Conservation (phyloP, 179 eudicot species). For the Silene noctiflora region DNA sequence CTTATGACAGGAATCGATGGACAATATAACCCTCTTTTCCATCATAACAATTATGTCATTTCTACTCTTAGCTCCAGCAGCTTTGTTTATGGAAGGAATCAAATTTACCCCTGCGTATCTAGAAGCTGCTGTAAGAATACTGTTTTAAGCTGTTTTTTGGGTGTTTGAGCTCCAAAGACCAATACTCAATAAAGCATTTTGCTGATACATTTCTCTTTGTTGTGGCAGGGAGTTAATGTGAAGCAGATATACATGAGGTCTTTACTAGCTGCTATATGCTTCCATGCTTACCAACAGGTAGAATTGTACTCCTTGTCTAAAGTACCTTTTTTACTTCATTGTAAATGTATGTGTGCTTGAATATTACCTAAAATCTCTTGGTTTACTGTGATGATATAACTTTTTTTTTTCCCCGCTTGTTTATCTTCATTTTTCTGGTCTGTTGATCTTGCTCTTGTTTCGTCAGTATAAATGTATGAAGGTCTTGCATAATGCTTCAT, state of each 20-base stretch:
- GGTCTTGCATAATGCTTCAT: neutral
- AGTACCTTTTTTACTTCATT: neutral
- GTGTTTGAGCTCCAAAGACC: neutral
- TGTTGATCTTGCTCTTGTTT: too few relatives aligned
- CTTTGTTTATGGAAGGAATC: slow-evolving; percentile 74
- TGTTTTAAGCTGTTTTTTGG: neutral
- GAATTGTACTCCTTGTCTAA: neutral
- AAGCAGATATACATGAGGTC: slow-evolving; percentile 51
- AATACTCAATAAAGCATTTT: neutral
- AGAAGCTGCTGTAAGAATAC: slow-evolving; percentile 68
- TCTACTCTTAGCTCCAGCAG: slow-evolving; percentile 60
- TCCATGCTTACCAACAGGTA: slow-evolving; percentile 93
- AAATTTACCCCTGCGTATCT: slow-evolving; percentile 79
- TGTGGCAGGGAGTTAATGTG: slow-evolving; percentile 61
- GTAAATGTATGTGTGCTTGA: too few relatives aligned
- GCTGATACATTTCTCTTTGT: slow-evolving; percentile 5
- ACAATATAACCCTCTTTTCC: slow-evolving; percentile 91
- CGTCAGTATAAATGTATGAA: neutral
- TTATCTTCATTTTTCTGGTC: too few relatives aligned
- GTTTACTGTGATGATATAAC: too few relatives aligned
- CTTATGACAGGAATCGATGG: slow-evolving; percentile 71
- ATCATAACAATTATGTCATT: slow-evolving; percentile 91
- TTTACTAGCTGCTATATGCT: slow-evolving; percentile 75
- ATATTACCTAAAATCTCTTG: too few relatives aligned
- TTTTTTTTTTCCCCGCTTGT: too few relatives aligned